Conservation (phyloP, 2,329 filamentous ascomycete genomes). For the Trichoderma simmonsii region DNA sequence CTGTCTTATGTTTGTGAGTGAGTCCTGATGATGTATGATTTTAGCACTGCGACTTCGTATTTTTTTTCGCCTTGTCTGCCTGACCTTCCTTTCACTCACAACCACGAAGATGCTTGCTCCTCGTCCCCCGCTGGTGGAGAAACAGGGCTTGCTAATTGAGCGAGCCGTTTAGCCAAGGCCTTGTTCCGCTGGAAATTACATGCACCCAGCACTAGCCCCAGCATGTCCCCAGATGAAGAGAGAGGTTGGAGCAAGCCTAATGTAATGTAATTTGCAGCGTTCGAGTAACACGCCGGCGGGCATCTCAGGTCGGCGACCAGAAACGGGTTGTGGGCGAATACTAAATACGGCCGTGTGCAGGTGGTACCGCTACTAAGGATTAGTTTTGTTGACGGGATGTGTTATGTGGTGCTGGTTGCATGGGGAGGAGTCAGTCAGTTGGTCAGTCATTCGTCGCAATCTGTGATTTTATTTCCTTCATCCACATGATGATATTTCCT, state of each 20-base stretch:
- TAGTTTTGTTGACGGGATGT: neutral
- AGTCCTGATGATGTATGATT: neutral
- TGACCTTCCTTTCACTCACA: neutral
- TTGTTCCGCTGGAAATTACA: neutral
- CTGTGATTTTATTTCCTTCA: neutral
- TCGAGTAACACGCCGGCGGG: neutral
- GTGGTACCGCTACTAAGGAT: neutral
- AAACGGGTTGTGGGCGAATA: neutral
- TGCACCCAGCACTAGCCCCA: neutral
- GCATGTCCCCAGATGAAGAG: neutral
- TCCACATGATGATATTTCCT: neutral
- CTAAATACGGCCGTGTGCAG: neutral
- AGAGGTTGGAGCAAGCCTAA: neutral
- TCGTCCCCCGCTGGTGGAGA: neutral
- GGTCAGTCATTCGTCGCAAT: neutral
- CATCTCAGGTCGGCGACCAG: neutral
- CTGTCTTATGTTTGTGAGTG: no score
- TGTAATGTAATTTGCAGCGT: neutral
- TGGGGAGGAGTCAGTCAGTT: neutral
- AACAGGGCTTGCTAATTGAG: neutral
- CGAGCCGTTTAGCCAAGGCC: neutral
- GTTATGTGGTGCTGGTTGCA: neutral
- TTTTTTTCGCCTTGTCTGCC: neutral
- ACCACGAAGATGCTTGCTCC: neutral
- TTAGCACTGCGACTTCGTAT: conserved; percentile 13